Base-by-base conservation (phyloP, 2,329 filamentous ascomycete species). In the Alternaria gansuensis region DNA sequence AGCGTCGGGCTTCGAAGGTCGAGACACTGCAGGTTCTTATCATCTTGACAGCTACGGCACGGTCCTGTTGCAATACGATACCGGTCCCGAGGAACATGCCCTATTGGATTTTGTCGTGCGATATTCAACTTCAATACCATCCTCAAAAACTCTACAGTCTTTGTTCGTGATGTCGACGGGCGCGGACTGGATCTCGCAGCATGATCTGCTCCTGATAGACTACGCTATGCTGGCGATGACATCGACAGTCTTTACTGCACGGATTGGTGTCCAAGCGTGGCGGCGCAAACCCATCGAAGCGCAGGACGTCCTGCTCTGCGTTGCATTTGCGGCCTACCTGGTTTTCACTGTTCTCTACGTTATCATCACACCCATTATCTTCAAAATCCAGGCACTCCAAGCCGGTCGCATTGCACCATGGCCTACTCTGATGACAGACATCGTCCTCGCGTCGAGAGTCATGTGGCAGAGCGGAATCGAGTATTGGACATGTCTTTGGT, bases 401-500 rank as follows among this genome's bases (percentile, higher is more conserved):
- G 39, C 55, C 4, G 73, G 72, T 17, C 56, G 57, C 24, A 68
- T 65, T 8, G 31, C 54, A 5, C 59, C 64, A 0, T 79, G 78
- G 54, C 51, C 69, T 1, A 68, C 59, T 2, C 62, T 80, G n/a
- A 36, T 64, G 56, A 39, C 72, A 5, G 78, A 80, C 44, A 58
- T 66, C 3, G 39, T 70, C 0, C 57, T 67, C 26, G 67, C 78
- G 50, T 71, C 76, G 21, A 75, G 75, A 49, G 67, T 79, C 21
- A 79, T 80, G 63, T 79, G 79, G 57, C 71, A 74, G 9, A 76
- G 75, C 17, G 75, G 74, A 4, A 71, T 79, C 43, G 67, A 77
- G 23, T 74, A 79, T 49, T 80, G 78, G 77, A 59, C 74, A 6
- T 74, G 73, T 17, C 69, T 81, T 5, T 80, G 77, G 77, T 68